Base-by-base conservation (phyloP, 2,329 filamentous ascomycete species). In the Graphilbum fragrans region DNA sequence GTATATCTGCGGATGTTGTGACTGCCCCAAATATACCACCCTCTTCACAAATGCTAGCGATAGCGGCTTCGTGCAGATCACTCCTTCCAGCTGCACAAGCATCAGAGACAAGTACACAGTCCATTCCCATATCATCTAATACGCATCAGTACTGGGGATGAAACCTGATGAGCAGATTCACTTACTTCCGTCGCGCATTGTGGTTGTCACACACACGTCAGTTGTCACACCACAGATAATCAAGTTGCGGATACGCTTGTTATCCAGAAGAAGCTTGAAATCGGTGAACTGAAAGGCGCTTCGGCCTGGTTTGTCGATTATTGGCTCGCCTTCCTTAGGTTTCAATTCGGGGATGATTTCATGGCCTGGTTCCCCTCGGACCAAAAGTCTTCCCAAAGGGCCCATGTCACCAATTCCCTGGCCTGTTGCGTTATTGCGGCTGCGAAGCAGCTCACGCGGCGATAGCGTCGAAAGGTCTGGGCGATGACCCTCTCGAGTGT, bases 21-120 rank as follows among this genome's bases (percentile, higher is more conserved):
- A 46, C 45, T 3, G 45, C 45, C 12, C 45, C 45, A 21, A 47
- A 47, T 17, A 47, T 47, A 22, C 44, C 41, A 4, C 44, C 42
- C 20, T 47, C 46, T 9, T 42, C 39, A 36, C 36, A 41, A 18
- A 47, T 39, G 21, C 29, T 45, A 3, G 41, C 41, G 2, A 45
- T 12, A 5, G 43, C 37, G 2, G 45, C 42, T 2, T 45, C 37
- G 32, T 46, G 45, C 20, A 46, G 22, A 18, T 41, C 42, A 21
- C 36, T 4, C 16, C 37, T 21, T 2, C 37, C 42, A 3, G 45
- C 45, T 1, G 45, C 45, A 11, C 39, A 40, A 2, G 45, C 45
- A 17, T 46, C 45, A 3, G 39, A 34, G 5, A 46, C 32, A n/a
- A 46, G 17, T 4, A 42, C 34, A 20, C 45, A 46, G 23, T 46